phyloP scores from a whole-genome alignment of 495 filamentous ascomycete genomes.

The Niebla homalea region DNA sequence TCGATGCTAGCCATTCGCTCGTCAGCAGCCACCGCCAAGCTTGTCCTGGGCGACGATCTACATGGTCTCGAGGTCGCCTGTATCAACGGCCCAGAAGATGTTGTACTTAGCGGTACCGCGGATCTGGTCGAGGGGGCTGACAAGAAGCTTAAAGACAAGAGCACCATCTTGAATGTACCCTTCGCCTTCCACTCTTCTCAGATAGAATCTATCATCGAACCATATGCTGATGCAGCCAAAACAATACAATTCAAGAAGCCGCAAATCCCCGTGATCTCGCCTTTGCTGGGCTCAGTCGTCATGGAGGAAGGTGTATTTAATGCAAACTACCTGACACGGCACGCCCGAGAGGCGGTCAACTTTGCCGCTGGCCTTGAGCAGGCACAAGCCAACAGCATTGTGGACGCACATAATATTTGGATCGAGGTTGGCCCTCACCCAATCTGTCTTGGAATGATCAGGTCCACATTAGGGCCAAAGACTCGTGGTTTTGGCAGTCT shows the following conservation, averaged over 20 bases:
- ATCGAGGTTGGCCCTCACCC: slow-evolving; percentile 51
- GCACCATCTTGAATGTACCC: slow-evolving; percentile 46
- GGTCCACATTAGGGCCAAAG: slow-evolving; percentile 44
- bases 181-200: slow-evolving; percentile 62
- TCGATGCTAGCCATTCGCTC: slow-evolving; percentile 34
- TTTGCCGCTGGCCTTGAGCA: slow-evolving; percentile 36
- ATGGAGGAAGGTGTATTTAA: slow-evolving; percentile 37
- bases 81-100: slow-evolving; percentile 36
- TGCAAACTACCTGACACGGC: slow-evolving; percentile 46
- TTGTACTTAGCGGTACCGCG: slow-evolving; percentile 34
- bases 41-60: slow-evolving; percentile 21
- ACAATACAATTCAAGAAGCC: slow-evolving; percentile 29
- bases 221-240: slow-evolving; percentile 36
- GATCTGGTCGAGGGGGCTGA: slow-evolving; percentile 40
- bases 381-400: neutral
- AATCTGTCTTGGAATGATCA: slow-evolving; percentile 56
- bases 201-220: slow-evolving; percentile 49
- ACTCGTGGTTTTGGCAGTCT: slow-evolving; percentile 47
- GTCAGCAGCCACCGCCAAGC: slow-evolving; percentile 9
- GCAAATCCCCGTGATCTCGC: slow-evolving; percentile 42
- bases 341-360: slow-evolving; percentile 61
- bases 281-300: slow-evolving; percentile 40
- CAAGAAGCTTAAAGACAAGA: slow-evolving; percentile 31
- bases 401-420: slow-evolving; percentile 28
- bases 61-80: slow-evolving; percentile 34